Evolutionary conservation across 306 rosid genomes (phyloP).

Genomic region (Carpinus fangiana): DNA sequence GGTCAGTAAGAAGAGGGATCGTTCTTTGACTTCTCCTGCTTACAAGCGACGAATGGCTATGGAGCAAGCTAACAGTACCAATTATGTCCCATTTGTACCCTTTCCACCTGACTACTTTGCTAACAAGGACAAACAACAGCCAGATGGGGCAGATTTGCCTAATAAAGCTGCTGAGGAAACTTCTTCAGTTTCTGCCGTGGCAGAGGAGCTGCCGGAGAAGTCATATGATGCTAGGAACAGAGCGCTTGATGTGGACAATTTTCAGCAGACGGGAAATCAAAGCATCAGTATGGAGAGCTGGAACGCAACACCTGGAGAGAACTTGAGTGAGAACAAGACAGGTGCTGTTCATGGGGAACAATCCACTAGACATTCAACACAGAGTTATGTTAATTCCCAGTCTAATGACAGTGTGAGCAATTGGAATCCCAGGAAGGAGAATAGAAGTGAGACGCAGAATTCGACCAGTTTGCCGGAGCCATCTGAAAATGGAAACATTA

Average conservation of each 20-base stretch:
- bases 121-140: constrained; percentile 51
- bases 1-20: constrained; percentile 84
- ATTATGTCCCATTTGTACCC: constrained; percentile 88
- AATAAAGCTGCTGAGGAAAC: constrained; percentile 18
- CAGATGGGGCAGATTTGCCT: constrained; percentile 35
- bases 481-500: constrained; percentile 38
- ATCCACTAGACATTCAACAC: constrained; percentile 33
- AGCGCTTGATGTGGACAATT: constrained; percentile 7
- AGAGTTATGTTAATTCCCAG: constrained; percentile 22
- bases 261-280: constrained; percentile 27
- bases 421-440: constrained; percentile 18
- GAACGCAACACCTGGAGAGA: constrained; percentile 28
- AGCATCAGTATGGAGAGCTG: constrained; percentile 22
- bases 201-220: constrained; percentile 34
- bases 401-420: constrained; percentile 13
- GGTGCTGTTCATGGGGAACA: constrained; percentile 30
- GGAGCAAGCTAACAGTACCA: constrained; percentile 66
- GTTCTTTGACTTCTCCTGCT: constrained; percentile 82
- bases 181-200: constrained; percentile 8
- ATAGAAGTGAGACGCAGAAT: constrained; percentile 23
- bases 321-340: constrained; percentile 25
- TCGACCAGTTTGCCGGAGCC: constrained; percentile 33
- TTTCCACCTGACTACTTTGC: constrained; percentile 92
- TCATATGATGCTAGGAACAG: constrained; percentile 30
- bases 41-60: constrained; percentile 71